Evolutionary conservation across 345 rosid genomes (phyloP).

Genomic region (Litchi chinensis): DNA sequence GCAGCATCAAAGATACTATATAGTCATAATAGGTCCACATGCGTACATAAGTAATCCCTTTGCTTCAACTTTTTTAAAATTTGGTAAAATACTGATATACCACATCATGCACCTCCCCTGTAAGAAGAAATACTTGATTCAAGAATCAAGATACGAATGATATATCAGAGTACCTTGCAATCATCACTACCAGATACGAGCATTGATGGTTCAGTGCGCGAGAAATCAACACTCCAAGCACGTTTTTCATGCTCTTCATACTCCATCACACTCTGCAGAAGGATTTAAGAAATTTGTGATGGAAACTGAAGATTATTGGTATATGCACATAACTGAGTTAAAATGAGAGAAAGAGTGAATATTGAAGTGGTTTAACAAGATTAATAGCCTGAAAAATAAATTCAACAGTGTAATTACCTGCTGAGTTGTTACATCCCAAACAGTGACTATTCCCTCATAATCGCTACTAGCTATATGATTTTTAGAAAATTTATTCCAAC

Average conservation of each 20-base stretch:
- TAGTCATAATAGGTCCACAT: background rate
- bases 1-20: background rate
- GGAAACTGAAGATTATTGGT: conserved; percentile 5
- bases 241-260: conserved; percentile 99
- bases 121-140: conserved; percentile 13
- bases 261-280: conserved; percentile 84
- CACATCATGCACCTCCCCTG: conserved; percentile 26
- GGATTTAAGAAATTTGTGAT: background rate
- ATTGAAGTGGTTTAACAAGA: background rate
- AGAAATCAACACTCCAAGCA: conserved; percentile 99
- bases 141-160: conserved; percentile 10
- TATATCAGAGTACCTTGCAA: conserved; percentile 64
- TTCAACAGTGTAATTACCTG: conserved; percentile 52
- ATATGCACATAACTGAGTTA: background rate
- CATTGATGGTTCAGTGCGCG: conserved; percentile 87
- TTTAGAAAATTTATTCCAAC: conserved; percentile 94
- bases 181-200: conserved; percentile 99
- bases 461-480: conserved; percentile 98
- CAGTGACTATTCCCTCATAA: conserved; percentile 97
- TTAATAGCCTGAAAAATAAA: background rate
- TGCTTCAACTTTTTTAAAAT: conserved; percentile 9
- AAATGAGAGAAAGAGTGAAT: background rate
- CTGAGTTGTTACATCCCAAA: conserved; percentile 96
- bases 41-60: background rate
- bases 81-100: background rate